These are phyloP conservation scores for Monosporascus sp. DNA, from an alignment of 2,329 filamentous ascomycete species.

Conservation along the genomic window DNA sequence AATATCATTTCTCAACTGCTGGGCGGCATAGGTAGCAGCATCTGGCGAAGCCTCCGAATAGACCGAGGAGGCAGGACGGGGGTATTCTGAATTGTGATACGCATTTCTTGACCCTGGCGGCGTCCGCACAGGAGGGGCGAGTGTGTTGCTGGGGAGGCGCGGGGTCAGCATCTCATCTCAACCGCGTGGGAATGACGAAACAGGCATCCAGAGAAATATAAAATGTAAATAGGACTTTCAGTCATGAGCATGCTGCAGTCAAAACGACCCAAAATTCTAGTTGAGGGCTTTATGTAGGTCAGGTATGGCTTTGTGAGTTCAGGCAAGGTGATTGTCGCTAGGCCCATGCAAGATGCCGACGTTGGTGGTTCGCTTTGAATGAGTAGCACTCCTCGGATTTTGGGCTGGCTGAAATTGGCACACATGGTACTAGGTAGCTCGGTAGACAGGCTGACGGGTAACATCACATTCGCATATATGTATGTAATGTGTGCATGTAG, in stretches of 20 bases:
- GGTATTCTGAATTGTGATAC: constrained; percentile 27
- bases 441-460: too few relatives aligned
- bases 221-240: constrained; percentile 1
- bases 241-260: background rate
- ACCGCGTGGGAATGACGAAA: background rate
- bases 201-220: background rate
- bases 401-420: background rate
- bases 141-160: constrained; percentile 22
- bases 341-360: background rate
- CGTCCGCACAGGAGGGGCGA: constrained; percentile 25
- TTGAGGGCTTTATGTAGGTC: background rate
- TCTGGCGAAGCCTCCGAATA: constrained; percentile 53
- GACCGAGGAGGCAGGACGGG: constrained; percentile 52
- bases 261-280: too few relatives aligned
- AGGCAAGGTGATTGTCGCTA: background rate
- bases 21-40: constrained; percentile 26
- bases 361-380: background rate
- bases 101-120: constrained; percentile 31
- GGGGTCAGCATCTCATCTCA: constrained; percentile 19
- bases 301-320: background rate
- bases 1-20: constrained; percentile 20
- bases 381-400: background rate
- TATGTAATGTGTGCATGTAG: too few relatives aligned
- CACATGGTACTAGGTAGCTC: too few relatives aligned
- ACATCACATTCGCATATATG: too few relatives aligned